Percentiles rank a stretch among this genome's conserved stretches.
phyloP scores from a whole-genome alignment of 2,329 filamentous ascomycete genomes.

The Aspergillus felis region DNA sequence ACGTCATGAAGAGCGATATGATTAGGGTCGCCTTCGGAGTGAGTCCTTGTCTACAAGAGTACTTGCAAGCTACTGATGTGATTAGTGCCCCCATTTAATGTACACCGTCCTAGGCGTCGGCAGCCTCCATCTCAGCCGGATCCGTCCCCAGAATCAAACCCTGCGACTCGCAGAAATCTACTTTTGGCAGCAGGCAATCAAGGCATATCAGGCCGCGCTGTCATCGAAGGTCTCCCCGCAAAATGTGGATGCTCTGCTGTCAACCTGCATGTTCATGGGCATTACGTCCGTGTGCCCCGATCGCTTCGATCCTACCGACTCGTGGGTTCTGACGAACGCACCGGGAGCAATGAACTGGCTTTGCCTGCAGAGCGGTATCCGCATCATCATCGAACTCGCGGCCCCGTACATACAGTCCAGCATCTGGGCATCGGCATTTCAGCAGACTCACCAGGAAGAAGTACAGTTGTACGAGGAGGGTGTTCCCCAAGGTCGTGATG shows the following conservation, averaged over 20 bases:
- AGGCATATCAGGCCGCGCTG: slow-evolving; percentile 24
- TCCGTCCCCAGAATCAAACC: slow-evolving; percentile 14
- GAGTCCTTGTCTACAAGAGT: no score
- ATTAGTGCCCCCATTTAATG: slow-evolving; percentile 27
- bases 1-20: slow-evolving; percentile 23
- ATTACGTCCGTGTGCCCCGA: slow-evolving; percentile 22
- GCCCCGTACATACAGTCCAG: slow-evolving; percentile 12
- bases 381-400: slow-evolving; percentile 17
- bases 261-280: slow-evolving; percentile 30
- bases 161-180: slow-evolving; percentile 21
- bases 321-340: slow-evolving; percentile 26
- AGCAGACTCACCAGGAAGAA: slow-evolving; percentile 12
- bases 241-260: slow-evolving; percentile 26
- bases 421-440: slow-evolving; percentile 25
- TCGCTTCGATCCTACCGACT: slow-evolving; percentile 20
- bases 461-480: slow-evolving; percentile 11
- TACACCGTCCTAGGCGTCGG: slow-evolving; percentile 28
- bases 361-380: slow-evolving; percentile 25
- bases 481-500: slow-evolving; percentile 17
- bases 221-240: slow-evolving; percentile 10
- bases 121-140: slow-evolving; percentile 24
- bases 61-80: neutral
- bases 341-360: slow-evolving; percentile 28
- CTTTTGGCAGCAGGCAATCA: slow-evolving; percentile 28
- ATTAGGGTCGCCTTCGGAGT: slow-evolving; percentile 20